Base-by-base conservation (phyloP, 345 rosid species). In the Pugionium cornutum region DNA sequence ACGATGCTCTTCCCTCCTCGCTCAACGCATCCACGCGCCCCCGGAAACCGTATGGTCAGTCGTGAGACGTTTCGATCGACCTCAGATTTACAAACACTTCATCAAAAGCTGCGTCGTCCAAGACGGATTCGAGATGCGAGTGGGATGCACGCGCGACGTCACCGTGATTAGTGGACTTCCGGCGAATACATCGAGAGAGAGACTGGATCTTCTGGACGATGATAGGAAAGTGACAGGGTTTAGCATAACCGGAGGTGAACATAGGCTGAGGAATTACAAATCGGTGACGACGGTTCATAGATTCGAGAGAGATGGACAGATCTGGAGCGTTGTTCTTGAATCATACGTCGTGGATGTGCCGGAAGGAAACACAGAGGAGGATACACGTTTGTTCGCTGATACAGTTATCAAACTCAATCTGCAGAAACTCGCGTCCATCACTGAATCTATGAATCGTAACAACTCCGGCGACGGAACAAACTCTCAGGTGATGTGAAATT, bases 331-430 rank as follows among this genome's bases (percentile, higher is more conserved):
- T 6, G 96, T 18, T 18, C 18, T 18, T 18, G 18, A 18, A 18
- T 18, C 18, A 18, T 18, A 18, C 18, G 18, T 18, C 1, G 97
- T 91, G 6, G 97, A 91, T 63, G 86, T 81, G 4, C 97, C 97
- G 26, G 88, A 83, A 61, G 97, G 97, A 58, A 91, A 91, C 53
- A 77, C 97, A 7, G 96, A 84, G 72, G 97, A 88, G 67, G 97
- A 91, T 79, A 88, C 97, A 27, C 76, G 88, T 53, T 78, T 86
- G 41, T 86, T 91, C 32, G 92, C 92, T 0, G 97, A 91, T 43
- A 91, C 96, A 0, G 86, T 91, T 0, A 89, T 91, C 36, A 83
- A 75, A 69, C 64, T 86, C 45, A 91, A 91, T 72, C 80, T 91
- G 25, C 97, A 88, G 80, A 84, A 84, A 73, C 79, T 91, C 51